phyloP scores from a whole-genome alignment of 202 grass and related monocot species.

The Panicum hallii region DNA sequence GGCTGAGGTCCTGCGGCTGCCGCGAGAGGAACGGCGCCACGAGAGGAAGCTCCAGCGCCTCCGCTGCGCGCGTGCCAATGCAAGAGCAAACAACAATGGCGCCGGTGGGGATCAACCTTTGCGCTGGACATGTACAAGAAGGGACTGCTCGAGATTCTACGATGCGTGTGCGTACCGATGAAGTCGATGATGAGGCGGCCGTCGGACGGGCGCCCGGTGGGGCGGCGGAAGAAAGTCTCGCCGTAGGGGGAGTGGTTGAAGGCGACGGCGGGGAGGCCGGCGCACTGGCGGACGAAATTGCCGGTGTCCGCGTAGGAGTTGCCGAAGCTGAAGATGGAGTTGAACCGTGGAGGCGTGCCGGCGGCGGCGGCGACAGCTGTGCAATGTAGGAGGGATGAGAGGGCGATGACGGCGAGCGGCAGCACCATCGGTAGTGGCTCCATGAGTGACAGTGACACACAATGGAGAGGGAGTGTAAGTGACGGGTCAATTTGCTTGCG shows the following conservation, averaged over 20 bases:
- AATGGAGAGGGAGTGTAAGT: background rate
- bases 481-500: background rate
- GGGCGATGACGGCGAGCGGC: conserved; percentile 8
- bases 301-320: conserved; percentile 76
- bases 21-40: conserved; percentile 52
- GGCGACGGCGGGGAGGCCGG: conserved; percentile 32
- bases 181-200: conserved; percentile 80
- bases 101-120: background rate
- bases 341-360: conserved; percentile 23
- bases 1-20: conserved; percentile 4
- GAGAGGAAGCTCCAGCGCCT: conserved; percentile 56
- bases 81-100: background rate
- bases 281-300: conserved; percentile 57
- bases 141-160: no score
- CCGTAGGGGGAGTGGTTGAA: conserved; percentile 69
- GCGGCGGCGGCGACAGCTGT: background rate
- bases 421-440: background rate
- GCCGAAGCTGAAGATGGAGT: conserved; percentile 64
- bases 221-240: conserved; percentile 61
- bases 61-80: no score
- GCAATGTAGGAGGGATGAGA: conserved; percentile 6
- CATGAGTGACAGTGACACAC: conserved; percentile 1
- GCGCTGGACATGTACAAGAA: background rate
- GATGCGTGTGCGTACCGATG: conserved; percentile 41
- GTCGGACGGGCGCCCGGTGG: conserved; percentile 63